Evolutionary conservation across 2,329 filamentous ascomycete species (phyloP), one percentile per base, ranked within the genome.

Genomic region (Monilinia laxa): DNA sequence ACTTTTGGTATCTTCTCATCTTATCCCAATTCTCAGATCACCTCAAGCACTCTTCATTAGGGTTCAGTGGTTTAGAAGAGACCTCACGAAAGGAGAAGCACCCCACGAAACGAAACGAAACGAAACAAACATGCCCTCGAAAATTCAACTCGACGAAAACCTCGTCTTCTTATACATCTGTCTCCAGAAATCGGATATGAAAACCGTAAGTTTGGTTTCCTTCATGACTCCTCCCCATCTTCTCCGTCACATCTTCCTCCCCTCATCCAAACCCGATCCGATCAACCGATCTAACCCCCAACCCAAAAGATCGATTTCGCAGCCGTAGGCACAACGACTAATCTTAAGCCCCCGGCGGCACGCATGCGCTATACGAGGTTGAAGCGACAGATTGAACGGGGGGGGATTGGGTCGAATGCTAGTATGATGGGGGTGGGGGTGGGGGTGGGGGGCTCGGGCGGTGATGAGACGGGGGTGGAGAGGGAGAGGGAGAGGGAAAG

Each of bases 111-210:
- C 31, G 11, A 1, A 40, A 28, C 28, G 57, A 6, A 35, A 35
- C 31, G 5, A 35, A 6, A 35, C 31, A 9, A 35, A 1, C 3
- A 80, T 80, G 79, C 75, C 78, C 60, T 76, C 77, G 20, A 78
- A 78, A 66, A 75, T 76, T 28, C 76, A 77, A 67, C 71, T 77
- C 4, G 77, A 80, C 56, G 76, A 77, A 62, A 78, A 76, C 66
- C 71, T 80, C 38, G 74, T 75, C 71, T 81, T 81, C 68, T 74
- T 82, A 35, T 81, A 79, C 70, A 73, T 77, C 40, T 81, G 78
- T 69, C 71, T 81, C 31, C 73, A 78, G 67, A 77, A 77, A 60
- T 77, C 77, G 7, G 76, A 79, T 53, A 73, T 74, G 69, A 77
- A 75, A 70, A 71, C 71, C n/a, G 79, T 79, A 75, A 70, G 77